Base-by-base conservation (phyloP, 2,329 filamentous ascomycete genomes). In the Trichophyton simii region DNA sequence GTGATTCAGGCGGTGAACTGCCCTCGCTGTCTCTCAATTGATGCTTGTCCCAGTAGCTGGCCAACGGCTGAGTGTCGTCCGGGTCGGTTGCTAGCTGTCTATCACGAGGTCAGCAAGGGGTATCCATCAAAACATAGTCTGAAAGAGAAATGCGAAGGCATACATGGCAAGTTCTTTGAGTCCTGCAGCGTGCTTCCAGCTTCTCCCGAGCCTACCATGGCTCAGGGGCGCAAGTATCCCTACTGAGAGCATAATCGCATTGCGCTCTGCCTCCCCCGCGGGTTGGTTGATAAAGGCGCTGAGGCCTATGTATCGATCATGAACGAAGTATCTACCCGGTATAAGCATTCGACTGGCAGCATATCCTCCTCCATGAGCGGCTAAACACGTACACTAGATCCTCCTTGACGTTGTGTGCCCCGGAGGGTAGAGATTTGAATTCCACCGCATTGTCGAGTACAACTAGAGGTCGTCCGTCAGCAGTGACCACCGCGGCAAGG, bases 391-490 rank as follows among this genome's bases (percentile, higher is more conserved):
- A 83, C 75, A 87, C 79, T 59, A 97, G 79, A 73, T 99, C 94
- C 66, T 91, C 85, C 36, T 86, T 80, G 20, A 97, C 89, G 62
- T 89, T 88, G 75, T 99, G 94, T 58, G 96, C 76, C 25, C 94
- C 94, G 0, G 92, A 97, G 1, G 94, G 94, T 55, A 99, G 81
- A 64, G 90, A 95, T 76, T 96, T 97, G 82, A 91, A 99, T 76
- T 99, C 94, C 69, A 96, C 90, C 25, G 88, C 85, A 61, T 90
- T 90, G 67, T 95, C 89, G 57, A 97, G 82, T 55, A 80, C 73
- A 46, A 83, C 79, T 42, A 22, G 11, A 28, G 9, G 3, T 3
- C 25, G 48, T 58, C 42, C 9, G 25, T 61, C 38, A 60, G 60
- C 46, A 18, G 8, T 48, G 41, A 15, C 52, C 41, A 46, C 9